Evolutionary conservation across 495 filamentous ascomycete species (phyloP).

Genomic region (Daldinia decipiens): DNA sequence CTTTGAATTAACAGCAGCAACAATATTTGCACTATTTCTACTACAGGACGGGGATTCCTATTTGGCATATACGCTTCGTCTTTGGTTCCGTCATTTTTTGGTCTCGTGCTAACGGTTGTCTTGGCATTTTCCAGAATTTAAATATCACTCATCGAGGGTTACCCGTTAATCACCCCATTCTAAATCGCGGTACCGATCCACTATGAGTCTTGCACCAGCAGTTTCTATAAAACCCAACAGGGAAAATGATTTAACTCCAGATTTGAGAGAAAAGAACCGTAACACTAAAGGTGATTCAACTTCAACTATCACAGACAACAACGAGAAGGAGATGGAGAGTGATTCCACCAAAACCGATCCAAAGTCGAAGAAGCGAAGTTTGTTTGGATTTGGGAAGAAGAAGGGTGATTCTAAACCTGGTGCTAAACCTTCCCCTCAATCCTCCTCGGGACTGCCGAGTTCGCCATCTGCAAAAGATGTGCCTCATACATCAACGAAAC

Average conservation of each 20-base stretch:
- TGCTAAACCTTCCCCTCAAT: constrained; percentile 47
- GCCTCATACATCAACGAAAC: constrained; percentile 41
- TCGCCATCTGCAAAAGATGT: constrained; percentile 42
- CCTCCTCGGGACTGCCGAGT: constrained; percentile 42
- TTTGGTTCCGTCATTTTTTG: constrained; percentile 36
- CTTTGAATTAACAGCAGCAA: constrained; percentile 9
- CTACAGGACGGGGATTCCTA: constrained; percentile 9
- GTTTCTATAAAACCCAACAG: constrained; percentile 38
- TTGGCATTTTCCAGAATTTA: constrained; percentile 39
- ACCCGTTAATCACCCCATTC: constrained; percentile 46
- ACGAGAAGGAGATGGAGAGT: constrained; percentile 48
- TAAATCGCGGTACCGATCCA: constrained; percentile 15
- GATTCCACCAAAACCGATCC: constrained; percentile 43
- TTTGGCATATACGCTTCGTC: constrained; percentile 9
- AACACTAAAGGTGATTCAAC: constrained; percentile 49
- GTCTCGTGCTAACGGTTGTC: constrained; percentile 40
- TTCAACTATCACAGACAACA: constrained; percentile 47
- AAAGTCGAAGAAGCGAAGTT: constrained; percentile 61
- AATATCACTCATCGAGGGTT: constrained; percentile 38
- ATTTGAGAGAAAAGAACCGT: constrained; percentile 38
- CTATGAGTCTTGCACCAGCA: constrained; percentile 46
- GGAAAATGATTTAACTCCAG: constrained; percentile 30
- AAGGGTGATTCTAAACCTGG: constrained; percentile 63
- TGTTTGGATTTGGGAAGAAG: constrained; percentile 76
- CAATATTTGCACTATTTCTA: constrained; percentile 7